These are phyloP conservation scores for Trichosporon sp. DNA, from an alignment of 1,284 basidiomycete genomes.

Conservation along the genomic window DNA sequence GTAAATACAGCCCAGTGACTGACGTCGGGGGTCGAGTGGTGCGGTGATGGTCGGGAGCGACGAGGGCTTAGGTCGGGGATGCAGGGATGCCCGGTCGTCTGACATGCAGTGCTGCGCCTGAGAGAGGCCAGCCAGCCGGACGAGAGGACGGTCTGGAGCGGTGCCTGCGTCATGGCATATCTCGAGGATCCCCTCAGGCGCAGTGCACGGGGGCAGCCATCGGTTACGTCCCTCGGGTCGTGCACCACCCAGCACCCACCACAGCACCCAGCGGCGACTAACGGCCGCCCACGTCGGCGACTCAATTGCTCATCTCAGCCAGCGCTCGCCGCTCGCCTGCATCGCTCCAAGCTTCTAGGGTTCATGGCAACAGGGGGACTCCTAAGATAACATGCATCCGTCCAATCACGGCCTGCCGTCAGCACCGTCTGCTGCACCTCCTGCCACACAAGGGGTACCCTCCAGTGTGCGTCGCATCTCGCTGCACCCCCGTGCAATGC, in stretches of 20 bases:
- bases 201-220: too few species aligned
- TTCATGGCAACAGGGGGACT: neutral
- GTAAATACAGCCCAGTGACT: neutral
- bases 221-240: neutral
- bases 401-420: neutral
- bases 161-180: neutral
- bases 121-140: neutral
- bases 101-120: neutral
- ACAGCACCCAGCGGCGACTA: too few species aligned
- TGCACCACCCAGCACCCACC: too few species aligned
- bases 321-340: neutral
- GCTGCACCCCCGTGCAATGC: too few species aligned
- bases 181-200: neutral
- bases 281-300: neutral
- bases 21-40: neutral
- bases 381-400: neutral
- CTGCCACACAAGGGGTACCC: neutral
- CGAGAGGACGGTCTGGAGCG: neutral
- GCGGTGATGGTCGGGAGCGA: neutral
- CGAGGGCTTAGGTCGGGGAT: neutral
- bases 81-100: neutral
- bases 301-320: neutral
- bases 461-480: neutral
- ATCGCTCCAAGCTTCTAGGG: neutral
- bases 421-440: neutral